A percentile compares a stretch with the other conserved stretches of the same genome.
These are phyloP conservation scores for Hypoxylon sp. DNA, from an alignment of 2,329 filamentous ascomycete genomes.

Conservation along the genomic window DNA sequence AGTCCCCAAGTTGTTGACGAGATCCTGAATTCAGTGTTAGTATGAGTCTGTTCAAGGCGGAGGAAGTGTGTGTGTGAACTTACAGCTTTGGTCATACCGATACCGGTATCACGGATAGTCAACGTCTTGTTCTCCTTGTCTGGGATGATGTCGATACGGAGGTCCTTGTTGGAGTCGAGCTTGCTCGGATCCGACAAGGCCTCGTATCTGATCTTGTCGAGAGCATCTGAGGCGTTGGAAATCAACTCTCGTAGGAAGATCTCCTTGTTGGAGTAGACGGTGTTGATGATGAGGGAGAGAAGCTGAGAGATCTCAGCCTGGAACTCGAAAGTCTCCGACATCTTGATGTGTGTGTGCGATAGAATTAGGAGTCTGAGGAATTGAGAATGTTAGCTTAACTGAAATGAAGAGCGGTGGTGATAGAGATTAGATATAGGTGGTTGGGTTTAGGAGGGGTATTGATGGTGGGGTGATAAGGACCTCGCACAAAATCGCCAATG, in stretches of 20 bases:
- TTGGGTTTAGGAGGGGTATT: conserved; percentile 29
- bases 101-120: conserved; percentile 97
- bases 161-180: conserved; percentile 97
- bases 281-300: conserved; percentile 99
- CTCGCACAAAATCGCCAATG: conserved; percentile 8
- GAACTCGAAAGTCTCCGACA: conserved; percentile 99
- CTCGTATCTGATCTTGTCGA: conserved; percentile 99
- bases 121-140: conserved; percentile 98
- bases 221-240: conserved; percentile 98
- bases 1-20: conserved; percentile 99
- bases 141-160: conserved; percentile 98
- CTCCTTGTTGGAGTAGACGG: conserved; percentile 99
- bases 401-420: conserved; percentile 1
- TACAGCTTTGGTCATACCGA: conserved; percentile 99
- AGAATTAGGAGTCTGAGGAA: conserved; percentile 34
- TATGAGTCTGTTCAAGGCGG: conserved; percentile 25
- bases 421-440: background rate
- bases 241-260: conserved; percentile 99
- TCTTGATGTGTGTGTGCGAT: conserved; percentile 64
- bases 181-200: conserved; percentile 96
- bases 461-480: conserved; percentile 42
- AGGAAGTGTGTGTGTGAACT: conserved; percentile 60
- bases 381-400: conserved; percentile 29
- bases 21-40: conserved; percentile 75
- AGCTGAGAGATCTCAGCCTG: conserved; percentile 99